Evolutionary conservation across 1,284 basidiomycete species (phyloP).

Genomic region (Rhodotorula glutinis): DNA sequence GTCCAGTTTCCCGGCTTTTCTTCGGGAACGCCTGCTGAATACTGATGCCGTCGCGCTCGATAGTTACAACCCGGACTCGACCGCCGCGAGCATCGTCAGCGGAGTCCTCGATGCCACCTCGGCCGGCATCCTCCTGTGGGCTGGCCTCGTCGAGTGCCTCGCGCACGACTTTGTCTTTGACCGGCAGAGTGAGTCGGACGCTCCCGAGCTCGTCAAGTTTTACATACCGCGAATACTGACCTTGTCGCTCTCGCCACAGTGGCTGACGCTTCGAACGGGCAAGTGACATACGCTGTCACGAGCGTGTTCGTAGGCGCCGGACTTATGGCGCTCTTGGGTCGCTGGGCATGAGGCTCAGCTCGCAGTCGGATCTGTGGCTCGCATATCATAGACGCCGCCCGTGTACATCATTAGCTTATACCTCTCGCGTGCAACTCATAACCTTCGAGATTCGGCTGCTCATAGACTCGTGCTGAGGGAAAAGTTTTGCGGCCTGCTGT

Average conservation of each 20-base stretch:
- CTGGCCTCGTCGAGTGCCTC: conserved; percentile 58
- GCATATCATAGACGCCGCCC: no score
- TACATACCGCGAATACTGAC: not conserved
- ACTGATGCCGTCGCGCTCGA: not conserved
- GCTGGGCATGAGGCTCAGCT: conserved; percentile 32
- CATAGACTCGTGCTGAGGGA: no score
- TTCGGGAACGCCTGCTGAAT: no score
- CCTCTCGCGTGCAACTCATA: no score
- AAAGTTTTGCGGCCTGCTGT: no score
- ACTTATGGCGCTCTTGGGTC: conserved; percentile 51
- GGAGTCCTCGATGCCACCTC: conserved; percentile 82
- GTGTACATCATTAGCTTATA: not conserved
- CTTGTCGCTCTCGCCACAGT: conserved; percentile 44
- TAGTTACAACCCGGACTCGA: conserved; percentile 70
- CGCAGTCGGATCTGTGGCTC: no score
- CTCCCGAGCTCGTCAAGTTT: not conserved
- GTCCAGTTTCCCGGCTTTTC: not conserved
- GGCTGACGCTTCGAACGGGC: conserved; percentile 29
- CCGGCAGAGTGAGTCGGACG: conserved; percentile 55
- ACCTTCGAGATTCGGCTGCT: no score
- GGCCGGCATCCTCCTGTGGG: conserved; percentile 66
- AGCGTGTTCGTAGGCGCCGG: conserved; percentile 50
- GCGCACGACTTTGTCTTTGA: conserved; percentile 91
- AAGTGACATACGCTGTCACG: conserved; percentile 37
- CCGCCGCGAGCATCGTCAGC: conserved; percentile 71